Evolutionary conservation across 345 rosid genomes (phyloP), one percentile per base, ranked within the genome.

Genomic region (Euphorbia lathyris): DNA sequence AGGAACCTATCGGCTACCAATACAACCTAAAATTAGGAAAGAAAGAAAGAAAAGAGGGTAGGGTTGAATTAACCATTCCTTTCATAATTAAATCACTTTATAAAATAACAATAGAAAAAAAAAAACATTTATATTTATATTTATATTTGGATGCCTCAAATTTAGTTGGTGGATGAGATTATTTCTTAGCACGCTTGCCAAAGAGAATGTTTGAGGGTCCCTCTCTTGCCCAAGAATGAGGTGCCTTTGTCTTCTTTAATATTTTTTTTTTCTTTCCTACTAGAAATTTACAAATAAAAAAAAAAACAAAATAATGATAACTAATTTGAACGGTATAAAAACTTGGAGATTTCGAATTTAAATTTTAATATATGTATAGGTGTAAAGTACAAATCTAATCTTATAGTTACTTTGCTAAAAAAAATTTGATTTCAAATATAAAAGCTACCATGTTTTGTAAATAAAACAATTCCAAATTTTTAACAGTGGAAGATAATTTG

Each of bases 201-300:
- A 55, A 43, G 58, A 58, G 79, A 68, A 79, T 75, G 72, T 64
- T 43, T 63, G 72, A 2, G 74, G 79, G 67, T 2, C 78, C 82
- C 63, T 3, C 30, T 16, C 43, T 19, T 19, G 61, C 7, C 63
- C 40, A 9, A 13, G 13, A 14, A 6, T 10, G 29, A 34, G 61
- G 45, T 36, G 34, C 14, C 7, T 58, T 50, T 63, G 71, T 47
- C 76, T 47, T 64, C 40, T 23, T 66, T 72, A 34, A 34, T 2
- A 34, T 34, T 74, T 66, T 36, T 29, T 26, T 69, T 56, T 14
- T 29, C n/a, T 63, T 67, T 67, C 55, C 57, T 3, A 71, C 2
- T 36, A 0, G 0, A 34, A 2, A 20, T 40, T 10, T 34, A 2
- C 4, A 20, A 0, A 43, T 22, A 42, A 22, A 23, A 3, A 3